Base-by-base conservation (phyloP, 2,329 filamentous ascomycete species). In the Thielaviopsis euricoi region DNA sequence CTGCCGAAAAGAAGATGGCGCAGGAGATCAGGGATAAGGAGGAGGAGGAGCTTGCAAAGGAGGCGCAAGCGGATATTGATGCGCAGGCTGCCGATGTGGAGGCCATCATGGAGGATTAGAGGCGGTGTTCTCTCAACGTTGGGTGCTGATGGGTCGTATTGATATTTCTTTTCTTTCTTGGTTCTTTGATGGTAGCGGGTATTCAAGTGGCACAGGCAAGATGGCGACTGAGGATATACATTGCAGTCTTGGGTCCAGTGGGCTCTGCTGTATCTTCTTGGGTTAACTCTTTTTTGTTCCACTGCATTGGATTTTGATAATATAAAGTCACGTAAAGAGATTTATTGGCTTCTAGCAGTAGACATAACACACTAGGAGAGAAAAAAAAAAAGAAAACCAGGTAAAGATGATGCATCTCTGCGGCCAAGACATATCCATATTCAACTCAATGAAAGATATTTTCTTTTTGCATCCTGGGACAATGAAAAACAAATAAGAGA, bases 11-110 rank as follows among this genome's bases (percentile, higher is more conserved):
- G 52, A 55, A 55, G 48, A 15, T 29, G 17, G 58, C 55, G 9
- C 29, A 53, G 52, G 58, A 60, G 52, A 48, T 63, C 19, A 61
- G 53, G 46, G 54, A 50, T 26, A 52, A 53, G 49, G 58, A 60
- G 52, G 58, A 60, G 33, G 58, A 60, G 48, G 55, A 49, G n/a
- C 65, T 76, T 9, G 43, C 67, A 0, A 71, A 73, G 62, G 67
- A 65, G 5, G 63, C 61, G 3, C 69, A 70, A 60, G 64, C 60
- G 10, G 59, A 61, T n/a, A 59, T 61, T 50, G 53, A 58, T 1
- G 57, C 55, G 15, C 29, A 49, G 19, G 53, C 48, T 6, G 58
- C 58, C 10, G 56, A 43, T n/a, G 17, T 43, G 37, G 37, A 43
- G 17, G 48, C 19, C 17, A 46, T 23, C 21, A 49, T 23, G 51